Evolutionary conservation across 495 filamentous ascomycete genomes (phyloP).

Genomic region (Geopyxis carbonaria): DNA sequence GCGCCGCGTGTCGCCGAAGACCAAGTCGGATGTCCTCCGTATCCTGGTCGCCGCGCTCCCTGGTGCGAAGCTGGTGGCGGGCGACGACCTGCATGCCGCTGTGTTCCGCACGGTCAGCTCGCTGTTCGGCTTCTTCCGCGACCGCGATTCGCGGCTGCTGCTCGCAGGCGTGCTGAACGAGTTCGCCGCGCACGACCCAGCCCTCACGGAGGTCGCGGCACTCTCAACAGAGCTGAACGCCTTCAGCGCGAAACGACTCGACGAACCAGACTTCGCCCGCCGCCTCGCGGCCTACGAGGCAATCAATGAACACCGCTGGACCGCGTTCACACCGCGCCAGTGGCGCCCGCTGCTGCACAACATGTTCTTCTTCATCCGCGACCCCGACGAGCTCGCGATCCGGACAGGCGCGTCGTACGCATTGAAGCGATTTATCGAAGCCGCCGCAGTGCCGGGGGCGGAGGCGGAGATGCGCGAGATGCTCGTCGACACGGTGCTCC

Average conservation of each 20-base stretch:
- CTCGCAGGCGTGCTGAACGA: constrained; percentile 54
- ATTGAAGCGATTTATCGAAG: constrained; percentile 64
- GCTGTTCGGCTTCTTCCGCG: constrained; percentile 74
- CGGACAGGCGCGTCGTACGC: constrained; percentile 64
- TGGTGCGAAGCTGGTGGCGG: constrained; percentile 38
- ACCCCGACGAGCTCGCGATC: constrained; percentile 75
- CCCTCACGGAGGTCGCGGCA: constrained; percentile 43
- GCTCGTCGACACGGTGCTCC: constrained; percentile 46
- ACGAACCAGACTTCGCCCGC: constrained; percentile 73
- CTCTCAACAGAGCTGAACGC: constrained; percentile 72
- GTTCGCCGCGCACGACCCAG: constrained; percentile 44
- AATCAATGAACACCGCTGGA: constrained; percentile 42
- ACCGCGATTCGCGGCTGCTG: constrained; percentile 51
- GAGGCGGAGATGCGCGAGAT: constrained; percentile 33
- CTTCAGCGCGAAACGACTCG: constrained; percentile 45
- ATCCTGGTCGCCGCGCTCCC: constrained; percentile 61
- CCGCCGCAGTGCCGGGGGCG: constrained; percentile 22
- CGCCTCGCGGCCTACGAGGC: constrained; percentile 58
- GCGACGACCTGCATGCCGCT: constrained; percentile 37
- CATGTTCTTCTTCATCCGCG: constrained; percentile 70
- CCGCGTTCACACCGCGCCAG: constrained; percentile 47
- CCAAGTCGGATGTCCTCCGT: constrained; percentile 61
- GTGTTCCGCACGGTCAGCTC: constrained; percentile 50
- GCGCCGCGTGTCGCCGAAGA: constrained; percentile 60
- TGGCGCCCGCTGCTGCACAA: constrained; percentile 88